Percentiles rank a stretch among this genome's conserved stretches.
These are phyloP conservation scores for Tolypocladium inflatum DNA, from an alignment of 2,329 filamentous ascomycete species.

Conservation along the genomic window DNA sequence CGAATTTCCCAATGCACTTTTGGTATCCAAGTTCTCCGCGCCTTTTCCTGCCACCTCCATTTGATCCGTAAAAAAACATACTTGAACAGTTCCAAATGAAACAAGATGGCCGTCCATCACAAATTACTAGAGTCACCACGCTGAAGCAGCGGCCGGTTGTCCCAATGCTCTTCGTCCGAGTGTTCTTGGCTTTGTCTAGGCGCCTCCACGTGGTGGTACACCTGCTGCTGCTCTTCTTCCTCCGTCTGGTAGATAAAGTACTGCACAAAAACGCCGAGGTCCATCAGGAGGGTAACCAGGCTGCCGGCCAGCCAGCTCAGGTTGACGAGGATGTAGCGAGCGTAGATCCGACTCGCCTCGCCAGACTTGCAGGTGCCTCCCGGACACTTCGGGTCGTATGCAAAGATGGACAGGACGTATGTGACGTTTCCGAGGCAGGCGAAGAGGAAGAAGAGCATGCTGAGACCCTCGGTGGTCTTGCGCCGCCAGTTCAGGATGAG, in stretches of 20 bases:
- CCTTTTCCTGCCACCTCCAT: neutral
- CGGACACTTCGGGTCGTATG: conserved; percentile 68
- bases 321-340: conserved; percentile 79
- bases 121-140: conserved; percentile 16
- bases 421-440: conserved; percentile 92
- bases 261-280: conserved; percentile 80
- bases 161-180: conserved; percentile 21
- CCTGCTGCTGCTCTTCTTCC: conserved; percentile 17
- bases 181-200: conserved; percentile 1
- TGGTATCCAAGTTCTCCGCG: neutral
- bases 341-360: conserved; percentile 61
- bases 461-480: conserved; percentile 88
- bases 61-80: neutral
- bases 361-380: conserved; percentile 47
- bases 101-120: neutral
- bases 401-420: conserved; percentile 85
- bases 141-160: conserved; percentile 28
- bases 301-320: conserved; percentile 85
- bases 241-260: conserved; percentile 72
- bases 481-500: conserved; percentile 85
- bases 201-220: conserved; percentile 11
- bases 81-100: neutral
- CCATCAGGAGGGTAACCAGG: conserved; percentile 75
- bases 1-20: neutral
- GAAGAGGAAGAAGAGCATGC: conserved; percentile 91